These are phyloP conservation scores for Przewalskia tangutica DNA, from an alignment of 257 asterid species.

Conservation along the genomic window DNA sequence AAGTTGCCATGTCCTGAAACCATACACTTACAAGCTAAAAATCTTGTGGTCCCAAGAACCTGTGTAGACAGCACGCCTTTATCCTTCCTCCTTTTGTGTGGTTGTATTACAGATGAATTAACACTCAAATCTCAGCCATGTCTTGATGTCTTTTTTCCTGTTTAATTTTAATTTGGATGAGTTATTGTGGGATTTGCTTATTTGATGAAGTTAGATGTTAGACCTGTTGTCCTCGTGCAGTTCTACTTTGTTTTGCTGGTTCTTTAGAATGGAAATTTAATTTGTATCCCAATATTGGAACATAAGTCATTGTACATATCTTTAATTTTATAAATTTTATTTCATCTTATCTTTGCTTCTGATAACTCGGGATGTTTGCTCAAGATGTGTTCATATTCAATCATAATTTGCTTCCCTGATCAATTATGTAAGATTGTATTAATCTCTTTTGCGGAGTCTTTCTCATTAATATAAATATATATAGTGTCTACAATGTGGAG, in stretches of 20 bases:
- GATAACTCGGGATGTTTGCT: background rate
- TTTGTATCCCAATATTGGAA: background rate
- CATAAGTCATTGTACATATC: background rate
- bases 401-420: background rate
- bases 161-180: conserved; percentile 4
- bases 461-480: too few relatives aligned
- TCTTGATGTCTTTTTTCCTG: conserved; percentile 16
- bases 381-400: background rate
- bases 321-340: background rate
- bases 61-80: conserved; percentile 10
- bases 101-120: conserved; percentile 37
- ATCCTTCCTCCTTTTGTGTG: too few relatives aligned
- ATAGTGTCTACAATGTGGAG: too few relatives aligned
- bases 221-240: conserved; percentile 10
- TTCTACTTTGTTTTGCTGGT: background rate
- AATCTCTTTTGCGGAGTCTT: background rate
- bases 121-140: conserved; percentile 34
- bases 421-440: too few relatives aligned
- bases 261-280: background rate
- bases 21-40: conserved; percentile 50
- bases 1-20: conserved; percentile 54
- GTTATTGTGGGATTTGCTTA: background rate
- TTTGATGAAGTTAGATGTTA: conserved; percentile 6
- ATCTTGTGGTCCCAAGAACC: conserved; percentile 59
- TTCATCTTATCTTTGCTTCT: background rate